Evolutionary conservation across 352 stramenopile genomes (phyloP), one percentile per base, ranked within the genome.

Genomic region (Pythium monospermum): DNA sequence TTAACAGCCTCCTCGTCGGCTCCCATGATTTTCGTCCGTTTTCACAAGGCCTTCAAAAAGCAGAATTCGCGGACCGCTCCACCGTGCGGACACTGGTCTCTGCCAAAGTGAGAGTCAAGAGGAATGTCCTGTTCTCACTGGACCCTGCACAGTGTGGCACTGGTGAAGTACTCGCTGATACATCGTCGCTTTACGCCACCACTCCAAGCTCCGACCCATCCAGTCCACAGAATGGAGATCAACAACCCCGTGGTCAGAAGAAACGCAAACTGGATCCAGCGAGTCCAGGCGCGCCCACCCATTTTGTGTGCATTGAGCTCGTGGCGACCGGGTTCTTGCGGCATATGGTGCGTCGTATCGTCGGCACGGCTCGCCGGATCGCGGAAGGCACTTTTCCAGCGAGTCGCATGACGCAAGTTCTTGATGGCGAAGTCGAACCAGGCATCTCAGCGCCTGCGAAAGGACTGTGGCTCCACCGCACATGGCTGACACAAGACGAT

Each of bases 341-440:
- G 12, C 83, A 94, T 64, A 94, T 94, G 83, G 79, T 94, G 55
- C 79, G 83, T 10, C 79, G 83, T 5, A 94, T 94, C 57, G 70
- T 94, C 12, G 83, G 83, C 37, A 94, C 79, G 6, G 44, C 87
- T 33, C 76, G 83, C 8, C 78, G 71, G 4, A 91, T 94, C 57
- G 81, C 67, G n/a, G 81, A 92, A 69, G 81, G 83, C 10, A 72
- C 69, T 3, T 69, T 76, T 23, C 66, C 73, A 3, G 63, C 73
- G 3, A 69, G 28, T 13, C 68, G 63, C 45, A 85, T 92, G 68
- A 66, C 84, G 42, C 60, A 87, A n/a, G 76, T 94, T 19, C 59
- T 94, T 0, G 45, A 72, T 38, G 77, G 79, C 36, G 43, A 69
- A 36, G 16, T 69, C 22, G 53, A 76, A n/a, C 61, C 75, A 10